Evolutionary conservation across 1,284 basidiomycete genomes (phyloP), one percentile per base, ranked within the genome.

Genomic region (Fomitopsis betulina): DNA sequence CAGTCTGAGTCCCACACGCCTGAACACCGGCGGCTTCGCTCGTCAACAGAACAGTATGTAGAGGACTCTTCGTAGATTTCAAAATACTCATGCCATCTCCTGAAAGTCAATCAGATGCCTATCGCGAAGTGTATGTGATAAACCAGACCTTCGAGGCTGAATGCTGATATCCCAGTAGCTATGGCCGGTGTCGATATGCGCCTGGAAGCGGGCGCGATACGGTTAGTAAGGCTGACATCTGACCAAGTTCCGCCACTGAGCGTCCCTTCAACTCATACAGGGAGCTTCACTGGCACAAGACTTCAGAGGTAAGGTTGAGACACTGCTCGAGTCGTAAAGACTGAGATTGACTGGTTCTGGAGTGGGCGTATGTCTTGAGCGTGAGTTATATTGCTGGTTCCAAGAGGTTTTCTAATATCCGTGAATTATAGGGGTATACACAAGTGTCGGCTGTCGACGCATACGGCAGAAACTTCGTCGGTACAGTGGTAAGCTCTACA

Each of bases 221-320:
- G 86, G 84, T 85, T 62, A 53, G 75, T 66, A 10, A 7, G 13
- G 17, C 5, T 23, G 21, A 25, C 12, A 10, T 7, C 19, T 45
- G 19, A 45, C 19, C 12, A 15, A 4, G 9, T 23, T 45, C 21
- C 6, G 42, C 21, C 6, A 23, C 23, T 45, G 21, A 19, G 27
- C 23, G n/a, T 7, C 8, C 19, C 8, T 8, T 10, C 10, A 25
- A 45, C 19, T 25, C 43, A 17, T 39, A 21, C 42, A 86, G 86
- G 21, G 87, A 91, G 67, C 75, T 90, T 10, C 87, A 89, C 65
- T 89, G 87, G 87, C 87, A 91, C 68, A 81, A 76, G 59, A 84
- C 81, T 5, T 47, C 45, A 3, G 45, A 47, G 45, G 45, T 17
- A 21, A 17, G 45, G 25, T 10, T 47, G 2, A 0, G 3, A 47